Percentiles rank a stretch among this genome's conserved stretches.
Conservation (phyloP, 148 eudicot species). For the Camellia granthamiana region DNA sequence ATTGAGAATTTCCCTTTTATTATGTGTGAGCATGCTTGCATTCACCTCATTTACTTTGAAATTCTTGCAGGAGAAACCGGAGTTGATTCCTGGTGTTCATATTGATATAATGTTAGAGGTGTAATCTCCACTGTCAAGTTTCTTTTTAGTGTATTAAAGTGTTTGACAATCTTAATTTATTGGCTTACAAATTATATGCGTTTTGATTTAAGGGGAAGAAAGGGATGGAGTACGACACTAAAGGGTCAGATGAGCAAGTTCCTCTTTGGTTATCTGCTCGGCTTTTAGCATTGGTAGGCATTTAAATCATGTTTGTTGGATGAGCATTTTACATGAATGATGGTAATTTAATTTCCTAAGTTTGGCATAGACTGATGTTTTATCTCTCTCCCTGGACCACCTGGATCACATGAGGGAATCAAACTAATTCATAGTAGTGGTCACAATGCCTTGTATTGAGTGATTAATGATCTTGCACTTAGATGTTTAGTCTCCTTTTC, state of each 20-base stretch:
- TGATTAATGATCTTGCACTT: neutral
- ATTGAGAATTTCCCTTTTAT: neutral
- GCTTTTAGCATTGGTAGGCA: conserved; percentile 63
- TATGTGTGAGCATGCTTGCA: neutral
- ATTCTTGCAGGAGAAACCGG: conserved; percentile 49
- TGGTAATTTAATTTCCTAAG: neutral
- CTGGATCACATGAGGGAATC: no score
- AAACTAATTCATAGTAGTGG: neutral
- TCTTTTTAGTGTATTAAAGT: neutral
- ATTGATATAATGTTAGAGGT: conserved; percentile 87
- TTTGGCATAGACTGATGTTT: neutral
- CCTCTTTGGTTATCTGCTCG: conserved; percentile 57
- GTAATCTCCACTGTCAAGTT: neutral
- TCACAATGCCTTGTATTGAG: neutral
- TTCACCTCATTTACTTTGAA: conserved; percentile 1
- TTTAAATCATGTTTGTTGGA: conserved; percentile 2
- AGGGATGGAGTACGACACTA: conserved; percentile 16
- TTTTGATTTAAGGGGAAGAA: conserved; percentile 35
- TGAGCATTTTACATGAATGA: neutral
- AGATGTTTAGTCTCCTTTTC: neutral
- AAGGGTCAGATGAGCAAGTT: conserved; percentile 23
- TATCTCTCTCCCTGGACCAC: neutral
- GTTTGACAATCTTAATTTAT: neutral
- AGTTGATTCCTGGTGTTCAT: conserved; percentile 59
- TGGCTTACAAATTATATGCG: neutral